A percentile compares a stretch with the other conserved stretches of the same genome.
Conservation (phyloP, 495 filamentous ascomycete species). For the Neurospora cerealis region DNA sequence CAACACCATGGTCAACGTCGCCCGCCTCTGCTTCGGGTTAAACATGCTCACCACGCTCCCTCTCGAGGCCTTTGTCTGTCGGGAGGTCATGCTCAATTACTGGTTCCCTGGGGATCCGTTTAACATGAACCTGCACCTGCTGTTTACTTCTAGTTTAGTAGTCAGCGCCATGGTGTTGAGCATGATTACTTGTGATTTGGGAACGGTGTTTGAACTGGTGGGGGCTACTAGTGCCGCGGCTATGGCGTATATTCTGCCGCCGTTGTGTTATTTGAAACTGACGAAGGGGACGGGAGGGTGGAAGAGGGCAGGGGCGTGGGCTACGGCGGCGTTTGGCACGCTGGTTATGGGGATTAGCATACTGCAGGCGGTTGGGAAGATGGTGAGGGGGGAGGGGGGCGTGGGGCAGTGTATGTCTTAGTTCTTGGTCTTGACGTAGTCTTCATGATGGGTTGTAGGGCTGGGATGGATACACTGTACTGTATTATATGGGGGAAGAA, state of each 20-base stretch:
- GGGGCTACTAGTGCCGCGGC: conserved; percentile 91
- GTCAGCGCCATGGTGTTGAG: conserved; percentile 66
- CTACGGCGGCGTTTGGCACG: conserved; percentile 64
- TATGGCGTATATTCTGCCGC: conserved; percentile 90
- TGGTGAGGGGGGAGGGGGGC: conserved; percentile 36
- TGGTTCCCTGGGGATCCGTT: conserved; percentile 73
- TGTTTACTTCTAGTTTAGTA: conserved; percentile 74
- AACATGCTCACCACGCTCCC: conserved; percentile 98
- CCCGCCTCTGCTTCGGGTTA: conserved; percentile 85
- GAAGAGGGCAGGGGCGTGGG: conserved; percentile 60
- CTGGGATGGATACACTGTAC: not conserved
- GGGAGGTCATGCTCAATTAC: conserved; percentile 92
- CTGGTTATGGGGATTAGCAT: conserved; percentile 80
- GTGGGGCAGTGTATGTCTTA: conserved; percentile 4
- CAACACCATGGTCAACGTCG: conserved; percentile 88
- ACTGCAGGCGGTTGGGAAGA: conserved; percentile 60
- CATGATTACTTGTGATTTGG: conserved; percentile 83
- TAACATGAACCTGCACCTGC: conserved; percentile 72
- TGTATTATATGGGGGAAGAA: not conserved
- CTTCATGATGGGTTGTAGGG: not conserved
- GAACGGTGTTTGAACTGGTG: conserved; percentile 88
- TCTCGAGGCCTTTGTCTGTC: conserved; percentile 92
- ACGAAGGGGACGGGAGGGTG: conserved; percentile 49
- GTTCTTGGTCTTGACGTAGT: not conserved
- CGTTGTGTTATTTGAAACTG: conserved; percentile 88